A percentile compares a stretch with the other conserved stretches of the same genome.
Evolutionary conservation across 139 green algal species (phyloP).

Genomic region (Coelastrella sp.): DNA sequence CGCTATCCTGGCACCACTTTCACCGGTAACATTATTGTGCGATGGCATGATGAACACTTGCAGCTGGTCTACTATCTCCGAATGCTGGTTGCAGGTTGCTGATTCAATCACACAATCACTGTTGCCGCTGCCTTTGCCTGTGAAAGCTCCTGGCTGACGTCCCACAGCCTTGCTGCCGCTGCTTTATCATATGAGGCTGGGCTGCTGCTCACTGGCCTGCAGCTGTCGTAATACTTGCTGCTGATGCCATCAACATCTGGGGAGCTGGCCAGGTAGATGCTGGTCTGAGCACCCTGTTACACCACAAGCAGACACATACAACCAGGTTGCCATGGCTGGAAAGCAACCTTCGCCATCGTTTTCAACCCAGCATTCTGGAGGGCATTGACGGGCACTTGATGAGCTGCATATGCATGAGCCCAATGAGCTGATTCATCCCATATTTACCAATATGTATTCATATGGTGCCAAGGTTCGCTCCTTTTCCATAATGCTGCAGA

Average conservation of each 20-base stretch:
- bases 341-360: neutral
- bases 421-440: too few species aligned
- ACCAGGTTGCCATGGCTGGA: neutral
- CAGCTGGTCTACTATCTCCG: too few species aligned
- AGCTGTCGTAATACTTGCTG: constrained; percentile 81
- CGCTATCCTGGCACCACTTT: too few species aligned
- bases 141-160: constrained; percentile 71
- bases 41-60: too few species aligned
- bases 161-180: constrained; percentile 66
- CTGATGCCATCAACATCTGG: constrained; percentile 73
- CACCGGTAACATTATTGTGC: too few species aligned
- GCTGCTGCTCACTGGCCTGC: constrained; percentile 44
- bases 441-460: too few species aligned
- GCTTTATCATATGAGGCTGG: constrained; percentile 53
- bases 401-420: neutral
- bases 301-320: neutral
- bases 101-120: neutral
- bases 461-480: too few species aligned
- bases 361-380: neutral
- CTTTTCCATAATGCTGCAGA: too few species aligned
- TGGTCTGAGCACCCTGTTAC: constrained; percentile 79
- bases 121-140: neutral
- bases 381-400: neutral
- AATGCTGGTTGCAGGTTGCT: neutral
- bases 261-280: constrained; percentile 79